Conservation (phyloP, 305 asterid species). For the Fraxinus sp. region DNA sequence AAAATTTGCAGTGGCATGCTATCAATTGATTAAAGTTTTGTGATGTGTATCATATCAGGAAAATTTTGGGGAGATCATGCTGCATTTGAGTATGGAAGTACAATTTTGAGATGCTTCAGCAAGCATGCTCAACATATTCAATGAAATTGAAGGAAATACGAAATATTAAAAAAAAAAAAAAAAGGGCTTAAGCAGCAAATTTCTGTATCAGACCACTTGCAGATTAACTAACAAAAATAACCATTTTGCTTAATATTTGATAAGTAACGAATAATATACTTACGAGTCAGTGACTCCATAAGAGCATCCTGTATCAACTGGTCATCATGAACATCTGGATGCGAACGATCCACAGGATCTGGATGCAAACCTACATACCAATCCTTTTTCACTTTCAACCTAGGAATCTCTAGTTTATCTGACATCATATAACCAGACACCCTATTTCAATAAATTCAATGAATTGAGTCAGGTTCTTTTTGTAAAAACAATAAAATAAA, state of each 20-base stretch:
- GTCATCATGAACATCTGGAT: slow-evolving; percentile 90
- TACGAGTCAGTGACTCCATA: slow-evolving; percentile 51
- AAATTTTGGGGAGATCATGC: neutral
- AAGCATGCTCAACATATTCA: slow-evolving; percentile 1
- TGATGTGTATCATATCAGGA: neutral
- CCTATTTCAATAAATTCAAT: slow-evolving; percentile 41
- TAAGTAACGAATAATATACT: slow-evolving; percentile 27
- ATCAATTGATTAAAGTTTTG: neutral
- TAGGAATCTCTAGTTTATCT: slow-evolving; percentile 83
- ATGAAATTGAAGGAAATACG: neutral
- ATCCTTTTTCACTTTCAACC: slow-evolving; percentile 85
- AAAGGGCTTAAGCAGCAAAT: neutral
- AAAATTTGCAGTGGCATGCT: neutral
- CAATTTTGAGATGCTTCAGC: neutral
- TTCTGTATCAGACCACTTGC: neutral
- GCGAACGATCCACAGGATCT: slow-evolving; percentile 84
- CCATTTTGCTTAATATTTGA: neutral
- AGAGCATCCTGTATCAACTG: slow-evolving; percentile 64
- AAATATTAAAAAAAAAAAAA: neutral
- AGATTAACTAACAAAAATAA: neutral
- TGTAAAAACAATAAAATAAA: too few relatives aligned
- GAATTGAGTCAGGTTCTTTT: slow-evolving; percentile 13
- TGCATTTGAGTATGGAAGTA: neutral
- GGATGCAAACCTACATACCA: slow-evolving; percentile 91
- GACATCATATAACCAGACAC: slow-evolving; percentile 92